Evolutionary conservation across 148 eudicot genomes (phyloP).

Genomic region (Rhododendron ferrugineum): DNA sequence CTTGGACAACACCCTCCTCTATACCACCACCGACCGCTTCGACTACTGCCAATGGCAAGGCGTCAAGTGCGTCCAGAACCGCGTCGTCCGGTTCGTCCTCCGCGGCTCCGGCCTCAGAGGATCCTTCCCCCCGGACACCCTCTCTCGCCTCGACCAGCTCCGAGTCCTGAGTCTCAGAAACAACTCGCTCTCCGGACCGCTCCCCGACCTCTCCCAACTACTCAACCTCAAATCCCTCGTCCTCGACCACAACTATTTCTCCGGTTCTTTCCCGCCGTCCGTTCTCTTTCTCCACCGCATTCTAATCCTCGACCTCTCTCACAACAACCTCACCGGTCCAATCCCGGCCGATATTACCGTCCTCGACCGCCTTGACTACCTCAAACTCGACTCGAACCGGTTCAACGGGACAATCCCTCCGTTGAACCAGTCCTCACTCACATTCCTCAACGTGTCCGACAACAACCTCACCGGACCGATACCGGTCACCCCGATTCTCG

Average conservation of each 20-base stretch:
- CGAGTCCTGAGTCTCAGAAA: conserved; percentile 58
- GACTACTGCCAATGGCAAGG: conserved; percentile 62
- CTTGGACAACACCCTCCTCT: conserved; percentile 41
- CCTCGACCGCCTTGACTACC: conserved; percentile 42
- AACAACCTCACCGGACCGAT: conserved; percentile 59
- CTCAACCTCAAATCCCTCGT: conserved; percentile 48
- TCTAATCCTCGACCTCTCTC: conserved; percentile 50
- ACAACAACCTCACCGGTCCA: conserved; percentile 48
- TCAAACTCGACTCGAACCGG: conserved; percentile 53
- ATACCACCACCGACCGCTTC: conserved; percentile 36
- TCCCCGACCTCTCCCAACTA: conserved; percentile 57
- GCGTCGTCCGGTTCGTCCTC: conserved; percentile 47
- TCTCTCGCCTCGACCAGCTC: conserved; percentile 55
- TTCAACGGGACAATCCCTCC: conserved; percentile 52
- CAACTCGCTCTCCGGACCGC: conserved; percentile 67
- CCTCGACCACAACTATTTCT: conserved; percentile 48
- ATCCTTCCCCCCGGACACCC: conserved; percentile 38
- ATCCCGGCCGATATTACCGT: conserved; percentile 32
- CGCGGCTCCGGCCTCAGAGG: conserved; percentile 43
- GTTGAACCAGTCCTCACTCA: conserved; percentile 48
- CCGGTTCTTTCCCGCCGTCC: conserved; percentile 42
- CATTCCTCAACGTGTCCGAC: conserved; percentile 44
- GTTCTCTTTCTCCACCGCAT: conserved; percentile 40
- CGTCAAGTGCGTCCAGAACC: conserved; percentile 58
- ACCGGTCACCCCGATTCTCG: conserved; percentile 44